Base-by-base conservation (phyloP, 805 yeast species). In the Debaryomyces prosopidis region DNA sequence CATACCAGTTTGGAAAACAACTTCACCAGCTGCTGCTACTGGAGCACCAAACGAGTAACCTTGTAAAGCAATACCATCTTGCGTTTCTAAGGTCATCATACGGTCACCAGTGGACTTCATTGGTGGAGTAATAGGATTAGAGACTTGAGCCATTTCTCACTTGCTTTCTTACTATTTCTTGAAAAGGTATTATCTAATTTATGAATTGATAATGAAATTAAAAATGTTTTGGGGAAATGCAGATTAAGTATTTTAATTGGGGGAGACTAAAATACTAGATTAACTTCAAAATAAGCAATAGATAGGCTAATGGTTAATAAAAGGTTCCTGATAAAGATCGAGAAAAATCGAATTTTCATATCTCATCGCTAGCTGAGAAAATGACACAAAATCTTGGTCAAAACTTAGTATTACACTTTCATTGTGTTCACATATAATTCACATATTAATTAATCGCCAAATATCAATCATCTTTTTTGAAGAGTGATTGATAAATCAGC, bases 1-100 rank as follows among this genome's bases (percentile, higher is more conserved):
- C 97, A 94, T 91, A 76, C 99, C 98, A 52, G 99, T 94, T 73
- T 95, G 98, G 82, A 94, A 94, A 49, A 94, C 99, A 59, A 95
- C 82, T 75, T 94, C 99, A 79, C 99, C 99, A 46, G 98, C 95
- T 46, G 84, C 82, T 19, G 96, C 68, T 49, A 77, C 81, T 51
- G 85, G 85, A 45, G 98, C 96, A 77, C 99, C 99, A 61, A 94
- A 94, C 16, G 98, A 92, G 75, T 87, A 89, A 72, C 99, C 99
- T 71, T 89, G 94, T 58, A 92, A 78, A 47, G 84, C 81, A 52
- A 82, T 69, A 56, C 97, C 97, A 66, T 88, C 90, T 58, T 87
- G 86, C 57, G 94, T 81, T 71, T 91, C 96, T 65, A 91, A 81
- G 48, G 96, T 85, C 79, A 89, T 81, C 69, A 90, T 73, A 57